A percentile compares a stretch with the other conserved stretches of the same genome.
phyloP scores from a whole-genome alignment of 2,329 filamentous ascomycete species.

The Amauroascus verrucosus region DNA sequence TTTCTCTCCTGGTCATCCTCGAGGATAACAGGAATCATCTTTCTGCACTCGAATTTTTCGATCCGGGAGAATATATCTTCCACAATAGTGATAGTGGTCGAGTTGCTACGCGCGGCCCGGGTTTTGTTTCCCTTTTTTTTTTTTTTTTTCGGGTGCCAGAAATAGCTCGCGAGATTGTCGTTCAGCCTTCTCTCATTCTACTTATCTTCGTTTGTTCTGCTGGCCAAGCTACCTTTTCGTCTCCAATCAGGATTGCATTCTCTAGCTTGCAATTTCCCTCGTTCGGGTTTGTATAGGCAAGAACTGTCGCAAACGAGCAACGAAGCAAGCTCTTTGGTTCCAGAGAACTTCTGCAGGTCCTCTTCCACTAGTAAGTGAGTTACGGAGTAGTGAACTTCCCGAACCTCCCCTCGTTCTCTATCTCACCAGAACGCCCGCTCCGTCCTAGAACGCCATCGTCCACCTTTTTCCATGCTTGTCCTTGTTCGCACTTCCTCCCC shows the following conservation, averaged over 20 bases:
- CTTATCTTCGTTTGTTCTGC: background rate
- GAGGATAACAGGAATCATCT: too few relatives aligned
- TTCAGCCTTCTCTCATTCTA: constrained; percentile 7
- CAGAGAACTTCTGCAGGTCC: background rate
- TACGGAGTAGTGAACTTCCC: too few relatives aligned
- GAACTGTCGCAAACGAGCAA: background rate
- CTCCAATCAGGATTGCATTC: background rate
- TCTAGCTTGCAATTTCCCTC: background rate
- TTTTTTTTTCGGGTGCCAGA: background rate
- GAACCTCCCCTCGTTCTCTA: background rate
- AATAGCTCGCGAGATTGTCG: background rate
- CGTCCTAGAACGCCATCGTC: background rate
- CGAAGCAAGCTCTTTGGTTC: background rate
- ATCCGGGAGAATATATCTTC: background rate
- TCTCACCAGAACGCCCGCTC: background rate
- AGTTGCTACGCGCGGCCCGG: background rate
- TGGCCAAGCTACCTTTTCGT: background rate
- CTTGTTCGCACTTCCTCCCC: background rate
- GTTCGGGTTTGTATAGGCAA: too few relatives aligned
- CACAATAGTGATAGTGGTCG: too few relatives aligned
- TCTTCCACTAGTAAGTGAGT: too few relatives aligned
- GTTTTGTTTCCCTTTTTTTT: background rate
- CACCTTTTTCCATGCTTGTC: background rate
- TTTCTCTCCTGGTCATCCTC: too few relatives aligned
- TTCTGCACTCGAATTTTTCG: too few relatives aligned